A percentile compares a stretch with the other conserved stretches of the same genome.
phyloP scores from a whole-genome alignment of 2,329 filamentous ascomycete genomes.

The Colletotrichum simmondsii region DNA sequence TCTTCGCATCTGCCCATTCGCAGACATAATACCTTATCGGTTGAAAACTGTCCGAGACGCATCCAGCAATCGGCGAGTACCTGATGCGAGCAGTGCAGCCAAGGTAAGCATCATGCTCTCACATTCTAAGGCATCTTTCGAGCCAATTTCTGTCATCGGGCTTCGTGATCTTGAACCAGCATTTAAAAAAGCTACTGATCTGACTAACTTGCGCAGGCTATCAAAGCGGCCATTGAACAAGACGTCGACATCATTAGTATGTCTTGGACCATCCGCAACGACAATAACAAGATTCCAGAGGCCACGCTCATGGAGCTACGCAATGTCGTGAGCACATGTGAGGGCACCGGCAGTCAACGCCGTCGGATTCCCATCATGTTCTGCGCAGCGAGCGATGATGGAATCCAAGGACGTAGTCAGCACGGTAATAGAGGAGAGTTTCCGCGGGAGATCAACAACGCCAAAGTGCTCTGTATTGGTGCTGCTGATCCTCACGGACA shows the following conservation, averaged over 20 bases:
- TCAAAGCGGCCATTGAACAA: slow-evolving; percentile 35
- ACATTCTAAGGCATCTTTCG: not conserved
- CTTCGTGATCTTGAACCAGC: not conserved
- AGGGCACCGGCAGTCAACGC: not conserved
- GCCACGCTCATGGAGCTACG: slow-evolving; percentile 31
- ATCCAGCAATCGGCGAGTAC: not conserved
- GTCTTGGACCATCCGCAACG: slow-evolving; percentile 41
- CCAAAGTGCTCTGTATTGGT: slow-evolving; percentile 41
- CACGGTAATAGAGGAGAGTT: not conserved
- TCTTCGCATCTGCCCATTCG: slow-evolving; percentile 39
- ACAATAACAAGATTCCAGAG: not conserved
- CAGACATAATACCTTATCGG: slow-evolving; percentile 38
- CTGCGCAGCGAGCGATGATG: slow-evolving; percentile 48
- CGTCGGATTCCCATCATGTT: slow-evolving; percentile 48
- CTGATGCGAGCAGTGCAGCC: not conserved
- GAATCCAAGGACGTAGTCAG: slow-evolving; percentile 1
- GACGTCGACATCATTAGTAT: slow-evolving; percentile 43
- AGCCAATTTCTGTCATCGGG: not conserved
- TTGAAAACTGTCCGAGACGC: slow-evolving; percentile 32
- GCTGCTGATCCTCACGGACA: slow-evolving; percentile 37
- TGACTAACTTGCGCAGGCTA: slow-evolving; percentile 30
- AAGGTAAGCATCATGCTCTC: not conserved
- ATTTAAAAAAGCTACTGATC: not conserved
- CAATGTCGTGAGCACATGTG: slow-evolving; percentile 33
- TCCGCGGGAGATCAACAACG: not conserved